Evolutionary conservation across 345 rosid genomes (phyloP).

Genomic region (Schrenkiella parvula): DNA sequence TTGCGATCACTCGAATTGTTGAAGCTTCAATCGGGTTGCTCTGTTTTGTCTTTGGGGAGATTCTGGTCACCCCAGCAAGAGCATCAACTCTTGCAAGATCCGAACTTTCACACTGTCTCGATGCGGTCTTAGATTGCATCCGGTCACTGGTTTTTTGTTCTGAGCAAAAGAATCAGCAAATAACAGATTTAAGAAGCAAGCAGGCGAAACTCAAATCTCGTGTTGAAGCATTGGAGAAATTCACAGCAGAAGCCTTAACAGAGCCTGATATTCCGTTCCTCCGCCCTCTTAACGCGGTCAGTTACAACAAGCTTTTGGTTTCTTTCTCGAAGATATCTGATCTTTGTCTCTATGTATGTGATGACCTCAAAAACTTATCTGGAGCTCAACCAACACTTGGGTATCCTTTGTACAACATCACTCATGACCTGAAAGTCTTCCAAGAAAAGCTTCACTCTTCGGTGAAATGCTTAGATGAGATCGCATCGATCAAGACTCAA

Average conservation of each 20-base stretch:
- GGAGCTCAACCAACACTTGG: conserved; percentile 19
- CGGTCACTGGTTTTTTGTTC: conserved; percentile 23
- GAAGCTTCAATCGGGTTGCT: conserved; percentile 59
- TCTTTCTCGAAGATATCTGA: conserved; percentile 44
- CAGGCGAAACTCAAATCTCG: conserved; percentile 37
- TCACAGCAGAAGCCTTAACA: conserved; percentile 42
- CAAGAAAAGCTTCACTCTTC: conserved; percentile 35
- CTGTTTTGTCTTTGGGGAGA: conserved; percentile 48
- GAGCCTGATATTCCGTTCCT: conserved; percentile 61
- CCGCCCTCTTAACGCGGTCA: conserved; percentile 39
- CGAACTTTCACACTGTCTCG: conserved; percentile 39
- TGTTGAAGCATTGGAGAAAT: conserved; percentile 30
- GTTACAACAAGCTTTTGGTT: conserved; percentile 39
- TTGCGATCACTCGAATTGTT: conserved; percentile 51
- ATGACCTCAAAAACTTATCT: conserved; percentile 35
- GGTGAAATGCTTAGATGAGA: conserved; percentile 43
- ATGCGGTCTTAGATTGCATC: conserved; percentile 30
- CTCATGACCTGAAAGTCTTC: conserved; percentile 42
- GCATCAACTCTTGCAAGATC: conserved; percentile 55
- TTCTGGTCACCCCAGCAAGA: conserved; percentile 45
- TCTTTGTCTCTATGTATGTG: conserved; percentile 39
- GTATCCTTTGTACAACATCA: conserved; percentile 35
- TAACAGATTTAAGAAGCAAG: conserved; percentile 33
- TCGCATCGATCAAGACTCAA: conserved; percentile 29
- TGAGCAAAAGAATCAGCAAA: conserved; percentile 25